phyloP scores from a whole-genome alignment of 1,284 basidiomycete genomes.

The Irpex sp. region DNA sequence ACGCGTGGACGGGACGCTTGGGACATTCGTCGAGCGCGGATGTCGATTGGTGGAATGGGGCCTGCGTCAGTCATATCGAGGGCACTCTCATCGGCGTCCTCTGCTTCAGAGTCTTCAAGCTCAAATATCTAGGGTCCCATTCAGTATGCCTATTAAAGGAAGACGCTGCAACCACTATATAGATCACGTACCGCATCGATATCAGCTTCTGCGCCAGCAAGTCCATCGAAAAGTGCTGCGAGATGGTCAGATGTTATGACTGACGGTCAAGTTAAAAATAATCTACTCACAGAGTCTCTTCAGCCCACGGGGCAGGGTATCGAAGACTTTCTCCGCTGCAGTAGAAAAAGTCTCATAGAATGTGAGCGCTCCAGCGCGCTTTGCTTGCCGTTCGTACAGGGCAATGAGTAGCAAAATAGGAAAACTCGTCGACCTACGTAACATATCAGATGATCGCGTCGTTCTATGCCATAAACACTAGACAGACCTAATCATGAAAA shows the following conservation, averaged over 20 bases:
- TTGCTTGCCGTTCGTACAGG: constrained; percentile 80
- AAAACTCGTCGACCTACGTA: constrained; percentile 70
- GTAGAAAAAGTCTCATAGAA: constrained; percentile 72
- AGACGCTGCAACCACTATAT: not conserved
- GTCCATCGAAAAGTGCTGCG: constrained; percentile 75
- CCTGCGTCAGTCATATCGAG: constrained; percentile 43
- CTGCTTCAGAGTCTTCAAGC: constrained; percentile 64
- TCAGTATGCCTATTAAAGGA: not conserved
- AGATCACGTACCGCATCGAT: constrained; percentile 61
- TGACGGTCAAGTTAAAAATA: not conserved
- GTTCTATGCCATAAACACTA: constrained; percentile 16
- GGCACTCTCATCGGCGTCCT: constrained; percentile 44
- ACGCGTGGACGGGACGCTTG: constrained; percentile 25
- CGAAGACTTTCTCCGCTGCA: constrained; percentile 64
- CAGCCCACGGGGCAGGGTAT: constrained; percentile 66
- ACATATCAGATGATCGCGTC: not conserved
- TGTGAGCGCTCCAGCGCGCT: constrained; percentile 53
- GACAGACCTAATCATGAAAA: constrained; percentile 71
- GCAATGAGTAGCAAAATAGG: constrained; percentile 83
- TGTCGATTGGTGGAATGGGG: constrained; percentile 23
- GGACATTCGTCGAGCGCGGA: constrained; percentile 28
- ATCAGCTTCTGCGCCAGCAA: constrained; percentile 70
- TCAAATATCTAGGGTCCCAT: constrained; percentile 65
- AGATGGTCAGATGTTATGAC: constrained; percentile 11
- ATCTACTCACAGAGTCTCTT: constrained; percentile 64